These are phyloP conservation scores for Helotiales sp. DNA, from an alignment of 2,329 filamentous ascomycete genomes.

Conservation along the genomic window DNA sequence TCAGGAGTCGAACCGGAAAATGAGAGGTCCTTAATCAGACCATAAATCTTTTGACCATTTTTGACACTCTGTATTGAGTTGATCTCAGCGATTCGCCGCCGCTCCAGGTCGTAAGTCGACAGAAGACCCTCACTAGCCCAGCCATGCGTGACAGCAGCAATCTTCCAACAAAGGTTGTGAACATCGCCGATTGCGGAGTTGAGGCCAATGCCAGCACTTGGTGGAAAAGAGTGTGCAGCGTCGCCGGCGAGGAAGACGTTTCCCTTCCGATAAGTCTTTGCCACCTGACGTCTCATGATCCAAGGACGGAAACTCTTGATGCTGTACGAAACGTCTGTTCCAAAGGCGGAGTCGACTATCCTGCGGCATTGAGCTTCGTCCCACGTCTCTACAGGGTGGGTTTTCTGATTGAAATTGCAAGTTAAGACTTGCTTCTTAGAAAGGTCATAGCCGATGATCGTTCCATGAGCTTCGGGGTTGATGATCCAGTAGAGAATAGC, in stretches of 20 bases:
- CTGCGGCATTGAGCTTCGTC: not conserved
- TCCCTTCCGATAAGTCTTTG: not conserved
- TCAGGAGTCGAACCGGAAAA: not conserved
- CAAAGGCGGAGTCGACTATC: not conserved
- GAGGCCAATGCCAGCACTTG: constrained; percentile 37
- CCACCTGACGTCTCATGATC: constrained; percentile 19
- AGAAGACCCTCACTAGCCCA: constrained; percentile 19
- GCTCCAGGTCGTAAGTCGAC: constrained; percentile 29
- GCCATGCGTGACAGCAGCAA: constrained; percentile 27
- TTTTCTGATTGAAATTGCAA: not conserved
- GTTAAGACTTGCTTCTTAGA: not conserved
- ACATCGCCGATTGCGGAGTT: constrained; percentile 37
- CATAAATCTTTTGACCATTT: not conserved
- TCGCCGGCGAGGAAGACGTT: constrained; percentile 33
- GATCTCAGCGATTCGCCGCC: constrained; percentile 14
- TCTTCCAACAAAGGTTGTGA: constrained; percentile 35
- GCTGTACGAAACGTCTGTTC: constrained; percentile 29
- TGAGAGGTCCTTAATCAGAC: not conserved
- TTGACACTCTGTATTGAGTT: not conserved
- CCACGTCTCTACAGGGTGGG: not conserved
- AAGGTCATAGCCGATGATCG: not conserved
- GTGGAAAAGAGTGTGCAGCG: constrained; percentile 35
- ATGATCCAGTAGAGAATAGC: not conserved
- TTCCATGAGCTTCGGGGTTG: not conserved
- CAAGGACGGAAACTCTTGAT: constrained; percentile 37